Evolutionary conservation across 2,329 filamentous ascomycete genomes (phyloP).

Genomic region (Cordyceps cateniannulata): DNA sequence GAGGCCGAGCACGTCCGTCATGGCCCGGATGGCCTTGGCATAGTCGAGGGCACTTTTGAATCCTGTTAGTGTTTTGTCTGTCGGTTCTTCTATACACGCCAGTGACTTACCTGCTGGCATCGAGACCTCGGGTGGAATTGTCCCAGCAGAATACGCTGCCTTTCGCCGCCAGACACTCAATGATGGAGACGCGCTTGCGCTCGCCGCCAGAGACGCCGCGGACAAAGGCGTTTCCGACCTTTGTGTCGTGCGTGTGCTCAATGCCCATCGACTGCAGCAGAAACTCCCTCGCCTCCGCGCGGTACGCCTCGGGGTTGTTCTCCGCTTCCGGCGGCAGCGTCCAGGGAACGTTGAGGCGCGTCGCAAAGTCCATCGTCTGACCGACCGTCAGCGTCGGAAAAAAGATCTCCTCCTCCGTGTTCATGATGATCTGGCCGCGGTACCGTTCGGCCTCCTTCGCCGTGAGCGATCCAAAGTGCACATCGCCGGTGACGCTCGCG

Average conservation of each 20-base stretch:
- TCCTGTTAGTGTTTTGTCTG: background rate
- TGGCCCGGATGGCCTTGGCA: conserved; percentile 52
- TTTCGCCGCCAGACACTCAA: conserved; percentile 53
- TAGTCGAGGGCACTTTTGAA: conserved; percentile 47
- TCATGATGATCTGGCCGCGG: conserved; percentile 57
- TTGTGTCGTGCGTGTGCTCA: conserved; percentile 55
- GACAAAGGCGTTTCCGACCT: conserved; percentile 60
- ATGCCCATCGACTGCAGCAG: conserved; percentile 52
- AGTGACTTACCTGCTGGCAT: conserved; percentile 50
- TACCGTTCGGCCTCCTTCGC: conserved; percentile 43
- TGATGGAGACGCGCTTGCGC: conserved; percentile 62
- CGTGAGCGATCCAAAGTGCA: conserved; percentile 47
- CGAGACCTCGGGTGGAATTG: conserved; percentile 58
- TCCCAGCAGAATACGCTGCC: conserved; percentile 61
- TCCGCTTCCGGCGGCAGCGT: conserved; percentile 37
- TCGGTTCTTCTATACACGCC: background rate
- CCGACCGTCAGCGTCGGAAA: conserved; percentile 66
- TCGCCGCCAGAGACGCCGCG: conserved; percentile 64
- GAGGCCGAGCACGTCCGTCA: conserved; percentile 57
- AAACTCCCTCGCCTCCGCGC: conserved; percentile 43
- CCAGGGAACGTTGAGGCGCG: conserved; percentile 49
- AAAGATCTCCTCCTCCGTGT: conserved; percentile 60
- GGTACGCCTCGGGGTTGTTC: conserved; percentile 36
- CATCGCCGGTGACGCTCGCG: conserved; percentile 49
- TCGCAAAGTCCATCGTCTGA: conserved; percentile 66